Evolutionary conservation across 768 basidiomycete genomes (phyloP).

Genomic region (Boletus rubroflammeus): DNA sequence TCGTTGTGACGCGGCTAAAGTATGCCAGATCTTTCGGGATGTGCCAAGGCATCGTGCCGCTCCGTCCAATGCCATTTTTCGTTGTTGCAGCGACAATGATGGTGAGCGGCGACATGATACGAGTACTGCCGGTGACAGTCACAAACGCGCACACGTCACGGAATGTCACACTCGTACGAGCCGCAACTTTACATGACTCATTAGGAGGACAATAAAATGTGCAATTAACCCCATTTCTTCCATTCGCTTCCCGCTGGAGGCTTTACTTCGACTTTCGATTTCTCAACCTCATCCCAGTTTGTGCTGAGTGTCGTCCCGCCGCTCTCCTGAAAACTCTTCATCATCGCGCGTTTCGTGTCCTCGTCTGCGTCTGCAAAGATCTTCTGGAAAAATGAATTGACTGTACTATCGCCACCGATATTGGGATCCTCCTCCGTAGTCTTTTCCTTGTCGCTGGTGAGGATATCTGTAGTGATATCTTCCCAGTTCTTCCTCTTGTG

Average conservation of each 20-base stretch:
- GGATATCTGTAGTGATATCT: constrained; percentile 65
- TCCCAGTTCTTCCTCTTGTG: constrained; percentile 84
- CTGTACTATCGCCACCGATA: constrained; percentile 79
- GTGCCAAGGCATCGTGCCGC: constrained; percentile 80
- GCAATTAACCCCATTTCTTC: constrained; percentile 64
- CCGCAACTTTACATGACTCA: neutral
- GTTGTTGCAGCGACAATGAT: constrained; percentile 92
- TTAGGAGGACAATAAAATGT: neutral
- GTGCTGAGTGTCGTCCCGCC: constrained; percentile 95
- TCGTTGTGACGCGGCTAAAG: constrained; percentile 77
- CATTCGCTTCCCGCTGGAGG: constrained; percentile 84
- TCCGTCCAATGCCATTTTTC: constrained; percentile 82
- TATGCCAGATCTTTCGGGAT: constrained; percentile 88
- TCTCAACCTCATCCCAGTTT: constrained; percentile 88
- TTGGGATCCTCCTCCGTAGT: constrained; percentile 78
- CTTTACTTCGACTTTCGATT: constrained; percentile 66
- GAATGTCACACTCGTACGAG: neutral
- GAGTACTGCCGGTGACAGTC: no score
- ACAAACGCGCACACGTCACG: no score
- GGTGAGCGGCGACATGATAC: constrained; percentile 74
- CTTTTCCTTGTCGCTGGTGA: constrained; percentile 65
- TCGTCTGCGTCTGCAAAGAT: constrained; percentile 89
- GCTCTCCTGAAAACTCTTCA: constrained; percentile 95
- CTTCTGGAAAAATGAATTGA: constrained; percentile 89
- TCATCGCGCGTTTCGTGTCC: constrained; percentile 90